Evolutionary conservation across 768 basidiomycete species (phyloP), one percentile per base, ranked within the genome.

Genomic region (Lactarius evosmus): DNA sequence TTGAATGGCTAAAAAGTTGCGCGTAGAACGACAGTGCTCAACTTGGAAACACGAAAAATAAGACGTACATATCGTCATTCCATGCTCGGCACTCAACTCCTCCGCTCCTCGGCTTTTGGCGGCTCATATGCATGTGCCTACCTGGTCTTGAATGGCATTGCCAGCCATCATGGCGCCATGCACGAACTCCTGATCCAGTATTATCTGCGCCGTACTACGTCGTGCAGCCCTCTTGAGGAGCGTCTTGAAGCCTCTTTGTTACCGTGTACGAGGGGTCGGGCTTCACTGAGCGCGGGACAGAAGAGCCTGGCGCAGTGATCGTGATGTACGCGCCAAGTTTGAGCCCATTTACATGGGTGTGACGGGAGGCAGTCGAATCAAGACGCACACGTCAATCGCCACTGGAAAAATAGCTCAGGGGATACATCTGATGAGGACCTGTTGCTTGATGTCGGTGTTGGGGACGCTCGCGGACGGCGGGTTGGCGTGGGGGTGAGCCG

Each of bases 111-210:
- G n/a, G n/a, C n/a, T n/a, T n/a, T n/a, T n/a, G n/a, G n/a, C n/a
- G n/a, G n/a, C n/a, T n/a, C n/a, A n/a, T n/a, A n/a, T n/a, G n/a
- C n/a, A n/a, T n/a, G n/a, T n/a, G n/a, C n/a, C n/a, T n/a, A n/a
- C n/a, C n/a, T n/a, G n/a, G n/a, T n/a, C n/a, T n/a, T n/a, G n/a
- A n/a, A n/a, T n/a, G n/a, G n/a, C n/a, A n/a, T n/a, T n/a, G n/a
- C n/a, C n/a, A n/a, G 86, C 81, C 29, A 75, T 74, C 51, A 95
- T 71, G 22, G 94, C 83, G 12, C 83, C 81, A 71, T 89, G 87
- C 9, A 95, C 78, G 63, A 95, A 83, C 38, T 74, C 80, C n/a
- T 83, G 79, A 68, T 95, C 92, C 14, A 98, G 76, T 67, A 81
- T 82, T 46, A 94, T 78, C 55, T 87, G 83, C 50, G 81, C 78